Base-by-base conservation (phyloP, 768 basidiomycete species). In the Chalciporus chontae region DNA sequence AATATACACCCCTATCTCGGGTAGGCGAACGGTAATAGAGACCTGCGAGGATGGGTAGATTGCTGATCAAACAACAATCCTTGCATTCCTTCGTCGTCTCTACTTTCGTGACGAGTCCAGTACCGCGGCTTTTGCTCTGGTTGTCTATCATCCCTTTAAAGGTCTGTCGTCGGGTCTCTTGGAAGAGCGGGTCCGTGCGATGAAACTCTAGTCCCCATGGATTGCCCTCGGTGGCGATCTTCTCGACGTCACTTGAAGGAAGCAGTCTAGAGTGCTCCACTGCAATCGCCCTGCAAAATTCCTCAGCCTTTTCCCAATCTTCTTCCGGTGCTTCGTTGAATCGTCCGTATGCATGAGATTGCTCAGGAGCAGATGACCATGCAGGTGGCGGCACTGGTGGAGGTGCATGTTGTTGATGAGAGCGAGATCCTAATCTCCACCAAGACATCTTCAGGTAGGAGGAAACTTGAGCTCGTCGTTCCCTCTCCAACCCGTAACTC, bases 361-460 rank as follows among this genome's bases (percentile, higher is more conserved):
- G 51, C 57, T 85, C 84, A 2, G 78, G 76, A 0, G 84, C 83
- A 14, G 84, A 73, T 1, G 77, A 69, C 84, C 84, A 85, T 32
- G 64, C 66, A 5, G 84, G 83, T 5, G 79, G 81, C 18, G 49
- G 51, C 6, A 18, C 29, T 18, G 54, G 18, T 27, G 18, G 10
- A 27, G 11, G 17, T 21, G 34, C 34, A 36, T n/a, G n/a, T 36
- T 36, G 34, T n/a, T n/a, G 34, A n/a, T 9, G 34, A 36, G 34
- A 36, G 9, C 9, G 34, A 36, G 34, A 36, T 36, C 34, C 34
- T 2, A 8, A 4, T n/a, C 14, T n/a, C 7, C 5, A 19, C 40
- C 27, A n/a, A 5, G 45, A 17, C 41, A 32, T 34, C 39, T 10
- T 31, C 10, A 4, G n/a, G n/a, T n/a, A n/a, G n/a, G n/a, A n/a